Evolutionary conservation across 2,329 filamentous ascomycete species (phyloP).

Genomic region (Botrytis porri): DNA sequence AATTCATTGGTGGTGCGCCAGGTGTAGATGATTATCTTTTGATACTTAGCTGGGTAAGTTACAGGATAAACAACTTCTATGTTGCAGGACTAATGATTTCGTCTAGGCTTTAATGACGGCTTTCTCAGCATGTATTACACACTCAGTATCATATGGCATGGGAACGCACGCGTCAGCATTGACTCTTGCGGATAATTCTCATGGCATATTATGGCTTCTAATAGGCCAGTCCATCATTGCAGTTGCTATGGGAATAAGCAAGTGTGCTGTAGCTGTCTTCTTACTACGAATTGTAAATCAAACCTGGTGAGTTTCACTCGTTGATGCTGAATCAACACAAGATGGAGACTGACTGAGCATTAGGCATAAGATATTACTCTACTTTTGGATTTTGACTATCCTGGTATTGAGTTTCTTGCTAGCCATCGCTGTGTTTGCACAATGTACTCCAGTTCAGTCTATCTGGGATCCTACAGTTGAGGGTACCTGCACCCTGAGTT

Average conservation of each 20-base stretch:
- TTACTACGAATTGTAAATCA: slow-evolving; percentile 16
- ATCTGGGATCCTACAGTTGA: slow-evolving; percentile 6
- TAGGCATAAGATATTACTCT: slow-evolving; percentile 9
- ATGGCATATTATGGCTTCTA: slow-evolving; percentile 13
- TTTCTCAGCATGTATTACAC: background rate
- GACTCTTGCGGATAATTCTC: background rate
- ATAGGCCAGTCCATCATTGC: slow-evolving; percentile 14
- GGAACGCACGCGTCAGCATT: background rate
- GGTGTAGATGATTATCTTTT: slow-evolving; percentile 12
- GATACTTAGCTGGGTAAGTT: slow-evolving; percentile 8
- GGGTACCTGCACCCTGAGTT: slow-evolving; percentile 5
- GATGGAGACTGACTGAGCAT: background rate
- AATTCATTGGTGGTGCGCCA: background rate
- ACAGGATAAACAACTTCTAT: background rate
- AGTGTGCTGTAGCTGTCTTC: slow-evolving; percentile 12
- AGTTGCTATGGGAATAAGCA: slow-evolving; percentile 13
- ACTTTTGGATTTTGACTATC: slow-evolving; percentile 6
- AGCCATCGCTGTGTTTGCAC: background rate
- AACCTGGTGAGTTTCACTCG: background rate
- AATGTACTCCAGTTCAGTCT: slow-evolving; percentile 3
- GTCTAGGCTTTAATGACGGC: background rate
- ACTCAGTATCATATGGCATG: slow-evolving; percentile 9
- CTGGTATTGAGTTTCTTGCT: slow-evolving; percentile 5
- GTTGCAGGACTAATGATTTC: background rate
- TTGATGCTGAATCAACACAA: background rate